Evolutionary conservation across 2,329 filamentous ascomycete genomes (phyloP), one percentile per base, ranked within the genome.

Genomic region (Penicillium sp.): DNA sequence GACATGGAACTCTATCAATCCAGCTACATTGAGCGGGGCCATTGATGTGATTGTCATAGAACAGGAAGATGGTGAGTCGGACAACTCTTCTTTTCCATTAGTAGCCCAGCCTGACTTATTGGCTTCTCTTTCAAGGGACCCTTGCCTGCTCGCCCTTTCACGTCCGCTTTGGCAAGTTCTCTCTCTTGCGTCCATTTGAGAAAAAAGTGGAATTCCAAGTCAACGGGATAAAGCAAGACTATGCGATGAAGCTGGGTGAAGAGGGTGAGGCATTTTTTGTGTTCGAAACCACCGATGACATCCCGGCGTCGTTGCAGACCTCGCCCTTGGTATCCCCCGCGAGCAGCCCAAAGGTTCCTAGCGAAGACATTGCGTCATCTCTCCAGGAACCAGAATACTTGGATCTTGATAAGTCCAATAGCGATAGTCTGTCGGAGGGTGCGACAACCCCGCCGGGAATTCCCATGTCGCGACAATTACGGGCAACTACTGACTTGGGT

Each of bases 1-100:
- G 72, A 91, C 93, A 67, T 98, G 93, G 93, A 98, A 98, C 70
- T 96, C 90, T 17, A 94, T 98, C 76, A 98, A 98, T 68, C 93
- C 93, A 35, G 89, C 93, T 30, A 98, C 93, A 9, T 80, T 98
- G 41, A 95, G 88, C 71, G 93, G 93, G 61, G 93, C 93, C 61
- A 97, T 98, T 71, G 93, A 98, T 76, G 91, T 97, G 56, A 95
- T 98, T 54, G 91, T 98, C 39, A 89, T 98, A 43, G 89, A 98
- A 69, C 89, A 94, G 55, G 87, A 91, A 63, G 93, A 98, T 76
- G 93, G 87, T 72, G 76, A 73, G 63, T 45, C 14, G 25, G 14
- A n/a, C n/a, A n/a, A n/a, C n/a, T n/a, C n/a, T n/a, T n/a, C n/a
- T n/a, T n/a, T n/a, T n/a, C n/a, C n/a, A n/a, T n/a, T n/a, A n/a